phyloP scores from a whole-genome alignment of 257 asterid species.

The Schizonepeta tenuifolia region DNA sequence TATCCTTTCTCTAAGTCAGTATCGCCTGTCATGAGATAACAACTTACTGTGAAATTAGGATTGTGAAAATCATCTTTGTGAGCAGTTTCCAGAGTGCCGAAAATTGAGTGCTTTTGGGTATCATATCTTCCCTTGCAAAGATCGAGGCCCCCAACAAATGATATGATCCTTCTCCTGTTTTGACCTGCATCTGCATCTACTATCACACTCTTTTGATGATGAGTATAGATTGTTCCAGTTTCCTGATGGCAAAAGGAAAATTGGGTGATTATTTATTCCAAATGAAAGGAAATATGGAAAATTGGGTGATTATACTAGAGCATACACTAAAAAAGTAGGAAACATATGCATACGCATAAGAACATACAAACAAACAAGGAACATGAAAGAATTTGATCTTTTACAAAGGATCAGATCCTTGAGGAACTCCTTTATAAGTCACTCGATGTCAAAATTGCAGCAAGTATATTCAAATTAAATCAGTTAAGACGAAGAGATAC shows the following conservation, averaged over 20 bases:
- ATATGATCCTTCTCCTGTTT: conserved; percentile 60
- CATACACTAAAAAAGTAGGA: neutral
- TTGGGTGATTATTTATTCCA: neutral
- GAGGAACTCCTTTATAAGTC: neutral
- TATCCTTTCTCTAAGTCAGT: too few relatives aligned
- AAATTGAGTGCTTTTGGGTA: conserved; percentile 67
- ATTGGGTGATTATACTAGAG: neutral
- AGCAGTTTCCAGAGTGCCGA: conserved; percentile 61
- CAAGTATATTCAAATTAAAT: neutral
- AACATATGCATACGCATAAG: neutral
- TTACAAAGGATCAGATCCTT: neutral
- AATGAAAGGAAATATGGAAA: neutral
- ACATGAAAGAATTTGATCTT: neutral
- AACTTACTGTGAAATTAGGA: conserved; percentile 73
- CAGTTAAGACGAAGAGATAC: neutral
- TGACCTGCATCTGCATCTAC: conserved; percentile 87
- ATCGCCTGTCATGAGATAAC: neutral
- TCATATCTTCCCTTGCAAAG: conserved; percentile 87
- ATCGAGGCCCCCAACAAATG: conserved; percentile 93
- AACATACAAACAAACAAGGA: neutral
- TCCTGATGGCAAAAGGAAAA: conserved; percentile 55
- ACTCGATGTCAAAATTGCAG: neutral
- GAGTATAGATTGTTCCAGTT: conserved; percentile 85
- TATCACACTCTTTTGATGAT: conserved; percentile 90
- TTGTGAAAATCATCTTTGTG: conserved; percentile 88